Conservation (phyloP, 495 filamentous ascomycete species). For the Penicillium alfredii region DNA sequence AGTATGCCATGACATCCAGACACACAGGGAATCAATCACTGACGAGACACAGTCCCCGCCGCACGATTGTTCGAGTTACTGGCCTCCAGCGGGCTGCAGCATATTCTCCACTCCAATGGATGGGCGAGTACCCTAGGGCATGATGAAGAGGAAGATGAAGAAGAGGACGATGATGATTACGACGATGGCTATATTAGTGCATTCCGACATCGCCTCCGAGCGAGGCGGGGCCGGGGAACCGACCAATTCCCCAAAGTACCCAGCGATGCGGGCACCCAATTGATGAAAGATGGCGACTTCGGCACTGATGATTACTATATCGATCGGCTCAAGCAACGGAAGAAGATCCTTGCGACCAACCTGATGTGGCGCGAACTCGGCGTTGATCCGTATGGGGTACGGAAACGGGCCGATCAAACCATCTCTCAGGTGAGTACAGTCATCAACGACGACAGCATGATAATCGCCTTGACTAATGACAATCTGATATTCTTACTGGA, state of each 20-base stretch:
- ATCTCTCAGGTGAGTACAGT: constrained; percentile 56
- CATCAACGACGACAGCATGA: background rate
- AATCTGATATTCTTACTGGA: constrained; percentile 11
- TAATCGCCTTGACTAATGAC: no score
- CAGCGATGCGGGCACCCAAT: constrained; percentile 61
- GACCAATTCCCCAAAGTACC: constrained; percentile 68
- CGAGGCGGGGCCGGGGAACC: constrained; percentile 22
- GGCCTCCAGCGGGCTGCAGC: constrained; percentile 30
- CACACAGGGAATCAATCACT: constrained; percentile 3
- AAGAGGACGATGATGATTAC: constrained; percentile 21
- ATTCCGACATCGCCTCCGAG: constrained; percentile 19
- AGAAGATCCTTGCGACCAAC: constrained; percentile 56
- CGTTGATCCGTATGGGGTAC: constrained; percentile 44
- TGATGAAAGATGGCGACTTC: constrained; percentile 78
- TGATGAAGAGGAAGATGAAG: constrained; percentile 20
- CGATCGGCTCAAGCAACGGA: constrained; percentile 47
- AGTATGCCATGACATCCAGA: constrained; percentile 3
- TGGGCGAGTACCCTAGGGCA: constrained; percentile 11
- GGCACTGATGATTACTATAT: constrained; percentile 54
- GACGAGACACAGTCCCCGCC: constrained; percentile 19
- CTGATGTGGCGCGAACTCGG: constrained; percentile 80
- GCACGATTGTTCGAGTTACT: constrained; percentile 34
- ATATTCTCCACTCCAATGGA: constrained; percentile 33
- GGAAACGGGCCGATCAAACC: constrained; percentile 51
- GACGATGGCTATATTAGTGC: constrained; percentile 21